phyloP scores from a whole-genome alignment of 768 basidiomycete species.

The Pleurotus cornucopiae region DNA sequence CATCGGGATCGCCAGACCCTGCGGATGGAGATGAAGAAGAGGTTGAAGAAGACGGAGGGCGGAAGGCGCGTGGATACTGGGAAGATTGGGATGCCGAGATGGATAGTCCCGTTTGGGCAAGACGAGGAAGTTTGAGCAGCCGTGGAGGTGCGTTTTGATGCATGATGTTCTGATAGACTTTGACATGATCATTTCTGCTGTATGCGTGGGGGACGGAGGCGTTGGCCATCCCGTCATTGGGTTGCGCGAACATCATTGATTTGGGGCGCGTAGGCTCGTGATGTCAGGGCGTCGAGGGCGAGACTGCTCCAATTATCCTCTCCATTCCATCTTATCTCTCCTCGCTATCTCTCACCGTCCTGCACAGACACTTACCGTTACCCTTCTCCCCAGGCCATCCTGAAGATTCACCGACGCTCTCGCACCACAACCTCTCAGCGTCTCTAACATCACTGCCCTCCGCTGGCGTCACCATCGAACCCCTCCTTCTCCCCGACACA shows the following conservation, averaged over 20 bases:
- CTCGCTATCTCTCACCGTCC: neutral
- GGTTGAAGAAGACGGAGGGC: conserved; percentile 40
- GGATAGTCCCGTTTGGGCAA: conserved; percentile 28
- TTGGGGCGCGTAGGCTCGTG: too few relatives aligned
- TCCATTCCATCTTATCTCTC: too few relatives aligned
- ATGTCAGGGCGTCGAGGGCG: too few relatives aligned
- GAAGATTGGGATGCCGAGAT: conserved; percentile 42
- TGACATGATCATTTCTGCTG: too few relatives aligned
- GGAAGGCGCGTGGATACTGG: conserved; percentile 34
- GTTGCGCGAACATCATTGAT: too few relatives aligned
- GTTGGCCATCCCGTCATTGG: too few relatives aligned
- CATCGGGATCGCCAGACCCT: too few relatives aligned
- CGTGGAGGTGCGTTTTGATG: neutral
- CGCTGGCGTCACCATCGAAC: conserved; percentile 40
- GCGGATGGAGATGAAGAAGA: conserved; percentile 23
- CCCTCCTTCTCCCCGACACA: conserved; percentile 36
- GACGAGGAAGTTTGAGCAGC: neutral
- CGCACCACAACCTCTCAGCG: conserved; percentile 8
- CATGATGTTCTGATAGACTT: too few relatives aligned
- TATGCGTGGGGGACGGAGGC: too few relatives aligned
- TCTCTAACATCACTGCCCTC: conserved; percentile 10
- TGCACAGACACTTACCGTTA: neutral
- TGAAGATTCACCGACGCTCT: neutral
- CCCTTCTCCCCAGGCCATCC: conserved; percentile 1
- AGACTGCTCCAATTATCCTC: too few relatives aligned